Conservation (phyloP, 1,139 yeast genomes). For the Suhomyces taliae region DNA sequence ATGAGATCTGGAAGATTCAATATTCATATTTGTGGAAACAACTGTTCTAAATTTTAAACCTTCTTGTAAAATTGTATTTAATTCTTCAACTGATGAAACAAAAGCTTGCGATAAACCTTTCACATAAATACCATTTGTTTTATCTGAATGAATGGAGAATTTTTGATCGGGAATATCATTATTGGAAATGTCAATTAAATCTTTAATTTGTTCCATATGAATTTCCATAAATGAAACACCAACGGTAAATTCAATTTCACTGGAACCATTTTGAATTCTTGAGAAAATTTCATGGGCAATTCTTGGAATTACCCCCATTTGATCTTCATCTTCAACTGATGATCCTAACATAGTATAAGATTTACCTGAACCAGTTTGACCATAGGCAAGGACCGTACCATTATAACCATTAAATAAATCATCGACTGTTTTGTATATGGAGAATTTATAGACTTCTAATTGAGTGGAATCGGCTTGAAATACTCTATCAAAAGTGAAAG, state of each 20-base stretch:
- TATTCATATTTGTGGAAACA: conserved; percentile 70
- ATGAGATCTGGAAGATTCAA: conserved; percentile 79
- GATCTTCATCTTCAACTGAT: conserved; percentile 34
- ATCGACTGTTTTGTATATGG: conserved; percentile 59
- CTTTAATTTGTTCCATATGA: conserved; percentile 74
- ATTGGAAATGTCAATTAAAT: conserved; percentile 42
- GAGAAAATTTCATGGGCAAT: conserved; percentile 67
- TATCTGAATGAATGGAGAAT: conserved; percentile 66
- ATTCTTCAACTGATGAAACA: conserved; percentile 59
- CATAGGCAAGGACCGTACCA: conserved; percentile 84
- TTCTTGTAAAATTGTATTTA: conserved; percentile 52
- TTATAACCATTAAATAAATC: conserved; percentile 79
- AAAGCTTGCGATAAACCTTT: conserved; percentile 64
- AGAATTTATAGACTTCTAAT: conserved; percentile 59
- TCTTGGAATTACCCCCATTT: conserved; percentile 69
- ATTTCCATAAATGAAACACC: conserved; percentile 80
- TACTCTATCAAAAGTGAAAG: conserved; percentile 68
- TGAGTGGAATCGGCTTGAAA: conserved; percentile 55
- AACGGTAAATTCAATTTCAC: conserved; percentile 65
- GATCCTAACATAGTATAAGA: conserved; percentile 84
- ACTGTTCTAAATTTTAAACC: conserved; percentile 60
- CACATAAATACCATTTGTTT: conserved; percentile 66
- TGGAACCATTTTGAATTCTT: conserved; percentile 49
- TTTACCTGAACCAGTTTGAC: conserved; percentile 89
- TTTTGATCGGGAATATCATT: conserved; percentile 24